These are phyloP conservation scores for Aureobasidium sp. DNA, from an alignment of 2,329 filamentous ascomycete genomes.

Conservation along the genomic window DNA sequence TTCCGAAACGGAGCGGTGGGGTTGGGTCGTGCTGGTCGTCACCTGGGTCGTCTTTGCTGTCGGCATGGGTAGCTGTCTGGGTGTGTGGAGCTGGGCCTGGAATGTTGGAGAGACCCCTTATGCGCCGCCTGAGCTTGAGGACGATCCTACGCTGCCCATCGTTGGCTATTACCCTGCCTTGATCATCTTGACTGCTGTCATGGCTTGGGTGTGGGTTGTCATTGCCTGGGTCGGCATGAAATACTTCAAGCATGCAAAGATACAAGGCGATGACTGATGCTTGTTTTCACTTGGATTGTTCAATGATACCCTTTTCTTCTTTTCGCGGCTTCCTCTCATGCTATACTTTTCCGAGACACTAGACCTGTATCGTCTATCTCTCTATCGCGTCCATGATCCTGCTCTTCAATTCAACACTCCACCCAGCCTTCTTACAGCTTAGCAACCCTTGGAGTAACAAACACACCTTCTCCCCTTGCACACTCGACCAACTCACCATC, in stretches of 20 bases:
- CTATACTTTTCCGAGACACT: not conserved
- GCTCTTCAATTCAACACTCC: not conserved
- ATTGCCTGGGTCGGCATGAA: constrained; percentile 99
- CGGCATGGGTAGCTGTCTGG: constrained; percentile 92
- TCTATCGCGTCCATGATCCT: not conserved
- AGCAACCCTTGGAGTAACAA: constrained; percentile 30
- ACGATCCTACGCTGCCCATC: constrained; percentile 90
- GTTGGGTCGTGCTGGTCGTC: constrained; percentile 81
- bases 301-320: not conserved
- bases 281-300: not conserved
- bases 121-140: constrained; percentile 88
- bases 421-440: not conserved
- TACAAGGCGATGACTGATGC: constrained; percentile 50
- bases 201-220: constrained; percentile 98
- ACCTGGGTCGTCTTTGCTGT: constrained; percentile 96
- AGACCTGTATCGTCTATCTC: not conserved
- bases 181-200: constrained; percentile 85
- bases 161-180: constrained; percentile 95
- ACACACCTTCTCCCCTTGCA: constrained; percentile 50
- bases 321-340: not conserved
- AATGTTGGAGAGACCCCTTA: constrained; percentile 95
- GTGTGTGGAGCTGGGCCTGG: constrained; percentile 98
- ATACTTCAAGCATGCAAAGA: constrained; percentile 96
- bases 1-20: constrained; percentile 94
- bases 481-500: constrained; percentile 44